Evolutionary conservation across 2,329 filamentous ascomycete genomes (phyloP).

Genomic region (Didymella exigua): DNA sequence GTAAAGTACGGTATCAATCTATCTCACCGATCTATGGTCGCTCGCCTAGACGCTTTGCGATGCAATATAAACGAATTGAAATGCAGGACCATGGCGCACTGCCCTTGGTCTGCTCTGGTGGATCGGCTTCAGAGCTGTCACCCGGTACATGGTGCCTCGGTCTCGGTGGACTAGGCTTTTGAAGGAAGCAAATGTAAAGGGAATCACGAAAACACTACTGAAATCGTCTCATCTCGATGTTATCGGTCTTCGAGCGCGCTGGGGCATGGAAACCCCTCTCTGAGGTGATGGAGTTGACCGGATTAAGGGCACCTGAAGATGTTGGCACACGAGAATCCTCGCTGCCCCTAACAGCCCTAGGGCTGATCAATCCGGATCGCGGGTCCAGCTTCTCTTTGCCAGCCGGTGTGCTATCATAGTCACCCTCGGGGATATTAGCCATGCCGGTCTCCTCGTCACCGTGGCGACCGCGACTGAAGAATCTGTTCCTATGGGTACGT

Average conservation of each 20-base stretch:
- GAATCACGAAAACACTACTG: conserved; percentile 14
- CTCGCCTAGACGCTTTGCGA: conserved; percentile 1
- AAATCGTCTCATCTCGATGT: conserved; percentile 42
- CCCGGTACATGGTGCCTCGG: neutral
- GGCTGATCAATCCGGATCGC: conserved; percentile 41
- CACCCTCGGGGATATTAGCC: conserved; percentile 53
- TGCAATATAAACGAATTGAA: neutral
- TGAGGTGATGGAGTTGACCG: conserved; percentile 13
- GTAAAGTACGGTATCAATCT: neutral
- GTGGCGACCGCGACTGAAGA: conserved; percentile 59
- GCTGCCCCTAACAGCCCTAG: conserved; percentile 36
- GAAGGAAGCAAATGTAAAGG: neutral
- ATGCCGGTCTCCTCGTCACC: conserved; percentile 55
- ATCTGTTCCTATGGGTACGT: conserved; percentile 63
- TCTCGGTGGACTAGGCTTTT: neutral
- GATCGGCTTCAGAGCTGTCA: neutral
- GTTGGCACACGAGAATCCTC: conserved; percentile 26
- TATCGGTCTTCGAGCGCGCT: conserved; percentile 37
- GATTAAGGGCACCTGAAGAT: conserved; percentile 32
- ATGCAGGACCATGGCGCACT: conserved; percentile 18
- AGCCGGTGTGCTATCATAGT: conserved; percentile 23
- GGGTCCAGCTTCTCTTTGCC: conserved; percentile 44
- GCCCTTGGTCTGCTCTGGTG: conserved; percentile 13
- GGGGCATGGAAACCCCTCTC: conserved; percentile 33
- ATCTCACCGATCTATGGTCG: conserved; percentile 1